Evolutionary conservation across 2,329 filamentous ascomycete genomes (phyloP), one percentile per base, ranked within the genome.

Genomic region (Xylaria polymorpha): DNA sequence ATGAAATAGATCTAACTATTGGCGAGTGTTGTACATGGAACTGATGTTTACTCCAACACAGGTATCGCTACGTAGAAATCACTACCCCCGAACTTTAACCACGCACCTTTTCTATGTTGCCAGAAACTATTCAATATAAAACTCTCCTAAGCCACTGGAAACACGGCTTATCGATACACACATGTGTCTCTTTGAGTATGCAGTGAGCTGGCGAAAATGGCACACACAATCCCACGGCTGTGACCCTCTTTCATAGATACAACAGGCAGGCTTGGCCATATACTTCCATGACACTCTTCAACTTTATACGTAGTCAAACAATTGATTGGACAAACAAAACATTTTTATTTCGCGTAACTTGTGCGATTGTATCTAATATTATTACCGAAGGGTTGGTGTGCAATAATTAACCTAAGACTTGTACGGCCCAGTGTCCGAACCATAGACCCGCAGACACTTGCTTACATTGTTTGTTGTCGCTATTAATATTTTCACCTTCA

Each of bases 401-500:
- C 10, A 37, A 12, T 51, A 32, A 14, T 29, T 32, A 15, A 25
- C 14, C 15, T 29, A 18, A 53, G 18, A 53, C 29, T 3, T 5
- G 8, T 53, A 53, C 50, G 25, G 25, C 29, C 15, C 15, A 15
- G n/a, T 56, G 32, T 22, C 10, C 14, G n/a, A 56, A 32, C 39
- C 12, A 22, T 22, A 56, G 51, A 56, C 50, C 51, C 18, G n/a
- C 51, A 39, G 29, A 37, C 51, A 15, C n/a, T 39, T 5, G 18
- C 32, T 39, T 56, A 18, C 51, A 12, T 37, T 56, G 32, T 37
- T 5, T 44, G 4, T 57, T 48, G 53, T 20, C 18, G 20, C 46
- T 53, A 48, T 63, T 55, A n/a, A 39, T 35, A 48, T 58, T 50
- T 39, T 18, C 37, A 44, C 41, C 20, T 39, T 32, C n/a, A 15